Percentiles rank a stretch among this genome's conserved stretches.
Conservation (phyloP, 2,329 filamentous ascomycete species). For the Aspergillus ustus region DNA sequence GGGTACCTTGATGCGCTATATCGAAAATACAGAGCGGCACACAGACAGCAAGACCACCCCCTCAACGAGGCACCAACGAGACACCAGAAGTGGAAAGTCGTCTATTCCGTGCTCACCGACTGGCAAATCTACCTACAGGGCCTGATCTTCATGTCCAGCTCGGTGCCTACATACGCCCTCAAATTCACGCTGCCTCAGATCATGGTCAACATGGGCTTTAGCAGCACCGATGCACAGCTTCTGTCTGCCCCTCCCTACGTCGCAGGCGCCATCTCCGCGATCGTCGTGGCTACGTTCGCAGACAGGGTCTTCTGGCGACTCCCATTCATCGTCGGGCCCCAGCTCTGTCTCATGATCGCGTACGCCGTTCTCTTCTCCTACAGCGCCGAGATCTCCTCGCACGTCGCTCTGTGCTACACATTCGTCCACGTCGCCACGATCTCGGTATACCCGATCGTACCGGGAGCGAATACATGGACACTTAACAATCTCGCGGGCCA, state of each 20-base stretch:
- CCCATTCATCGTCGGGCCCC: conserved; percentile 44
- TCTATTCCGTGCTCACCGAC: conserved; percentile 45
- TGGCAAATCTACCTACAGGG: conserved; percentile 54
- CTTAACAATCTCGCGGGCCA: conserved; percentile 46
- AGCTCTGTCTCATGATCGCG: conserved; percentile 39
- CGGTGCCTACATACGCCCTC: conserved; percentile 43
- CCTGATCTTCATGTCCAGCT: conserved; percentile 50
- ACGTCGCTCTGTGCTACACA: conserved; percentile 51
- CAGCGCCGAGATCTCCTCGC: conserved; percentile 42
- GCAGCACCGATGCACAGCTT: conserved; percentile 38
- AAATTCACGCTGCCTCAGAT: conserved; percentile 46
- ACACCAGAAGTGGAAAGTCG: background rate
- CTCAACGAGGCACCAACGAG: background rate
- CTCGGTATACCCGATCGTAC: conserved; percentile 51
- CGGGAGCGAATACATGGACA: conserved; percentile 49
- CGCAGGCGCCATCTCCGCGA: conserved; percentile 34
- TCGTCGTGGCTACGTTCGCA: conserved; percentile 39
- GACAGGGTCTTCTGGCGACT: conserved; percentile 47
- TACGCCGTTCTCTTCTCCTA: conserved; percentile 45
- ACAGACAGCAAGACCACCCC: background rate
- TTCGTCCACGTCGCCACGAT: conserved; percentile 50
- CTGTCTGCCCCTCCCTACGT: conserved; percentile 39
- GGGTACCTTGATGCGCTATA: background rate
- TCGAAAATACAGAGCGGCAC: background rate
- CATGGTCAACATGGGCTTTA: conserved; percentile 49